Conservation (phyloP, 2,329 filamentous ascomycete genomes). For the Xylariales sp. region DNA sequence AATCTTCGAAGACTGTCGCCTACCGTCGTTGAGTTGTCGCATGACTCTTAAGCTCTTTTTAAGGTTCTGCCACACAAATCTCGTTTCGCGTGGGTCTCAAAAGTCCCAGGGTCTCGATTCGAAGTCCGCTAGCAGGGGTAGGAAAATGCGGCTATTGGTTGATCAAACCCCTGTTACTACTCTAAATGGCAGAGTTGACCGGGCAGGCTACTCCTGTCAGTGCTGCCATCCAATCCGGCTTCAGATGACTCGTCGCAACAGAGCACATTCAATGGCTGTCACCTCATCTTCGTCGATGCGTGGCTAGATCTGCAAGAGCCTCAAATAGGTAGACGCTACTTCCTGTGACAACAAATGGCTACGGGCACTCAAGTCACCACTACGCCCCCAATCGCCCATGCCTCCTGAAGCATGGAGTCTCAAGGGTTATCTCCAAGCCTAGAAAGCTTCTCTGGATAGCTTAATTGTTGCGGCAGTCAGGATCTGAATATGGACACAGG, state of each 20-base stretch:
- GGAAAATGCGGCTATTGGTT: slow-evolving; percentile 3
- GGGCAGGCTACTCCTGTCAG: slow-evolving; percentile 7
- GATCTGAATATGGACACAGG: slow-evolving; percentile 2
- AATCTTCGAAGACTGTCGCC: neutral
- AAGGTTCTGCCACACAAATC: neutral
- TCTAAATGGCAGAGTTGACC: neutral
- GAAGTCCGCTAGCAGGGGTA: neutral
- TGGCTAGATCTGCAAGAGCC: neutral
- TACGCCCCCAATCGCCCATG: neutral
- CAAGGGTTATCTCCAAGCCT: neutral
- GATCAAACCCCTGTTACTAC: neutral
- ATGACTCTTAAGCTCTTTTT: neutral
- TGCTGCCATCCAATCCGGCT: slow-evolving; percentile 2
- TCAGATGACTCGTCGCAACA: slow-evolving; percentile 8
- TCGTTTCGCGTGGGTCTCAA: slow-evolving; percentile 10
- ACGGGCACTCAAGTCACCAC: neutral
- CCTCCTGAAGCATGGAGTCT: neutral
- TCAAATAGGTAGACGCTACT: neutral
- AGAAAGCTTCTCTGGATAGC: neutral
- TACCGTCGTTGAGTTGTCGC: neutral
- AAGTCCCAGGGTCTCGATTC: neutral
- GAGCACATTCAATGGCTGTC: neutral
- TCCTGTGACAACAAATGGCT: neutral
- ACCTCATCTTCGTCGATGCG: neutral
- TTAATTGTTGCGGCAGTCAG: neutral